Evolutionary conservation across 345 rosid species (phyloP).

Genomic region (Barbarea vulgaris): DNA sequence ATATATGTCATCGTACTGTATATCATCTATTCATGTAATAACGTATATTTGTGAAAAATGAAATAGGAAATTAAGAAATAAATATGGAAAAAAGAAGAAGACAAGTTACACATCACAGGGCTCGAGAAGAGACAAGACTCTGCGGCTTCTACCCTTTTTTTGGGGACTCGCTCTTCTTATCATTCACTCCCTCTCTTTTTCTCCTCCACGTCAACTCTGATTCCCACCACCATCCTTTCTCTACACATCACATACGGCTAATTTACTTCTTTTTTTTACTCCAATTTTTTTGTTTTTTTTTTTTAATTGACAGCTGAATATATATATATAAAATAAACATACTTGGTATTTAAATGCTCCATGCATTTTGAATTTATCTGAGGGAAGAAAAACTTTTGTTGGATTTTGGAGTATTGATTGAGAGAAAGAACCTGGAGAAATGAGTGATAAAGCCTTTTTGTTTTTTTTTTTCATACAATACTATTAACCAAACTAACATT

Average conservation of each 20-base stretch:
- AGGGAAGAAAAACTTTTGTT: neutral
- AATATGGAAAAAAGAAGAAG: neutral
- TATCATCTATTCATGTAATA: neutral
- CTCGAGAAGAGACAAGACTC: constrained; percentile 50
- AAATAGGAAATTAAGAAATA: neutral
- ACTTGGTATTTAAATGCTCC: neutral
- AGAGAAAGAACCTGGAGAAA: constrained; percentile 26
- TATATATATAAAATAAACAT: neutral
- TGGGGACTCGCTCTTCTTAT: constrained; percentile 47
- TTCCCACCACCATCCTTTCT: constrained; percentile 31
- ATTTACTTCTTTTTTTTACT: too few relatives aligned
- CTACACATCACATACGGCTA: too few relatives aligned
- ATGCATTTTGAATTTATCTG: neutral
- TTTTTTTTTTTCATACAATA: neutral
- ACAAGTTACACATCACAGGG: constrained; percentile 41
- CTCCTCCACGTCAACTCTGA: constrained; percentile 41
- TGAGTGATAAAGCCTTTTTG: neutral
- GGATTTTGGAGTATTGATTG: constrained; percentile 13
- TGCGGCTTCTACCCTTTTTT: constrained; percentile 37
- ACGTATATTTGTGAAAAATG: neutral
- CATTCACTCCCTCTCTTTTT: constrained; percentile 42
- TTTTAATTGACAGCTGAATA: neutral
- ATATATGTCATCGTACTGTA: neutral
- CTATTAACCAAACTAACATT: neutral
- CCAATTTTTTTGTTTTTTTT: too few relatives aligned